Base-by-base conservation (phyloP, 2,329 filamentous ascomycete genomes). In the Conoideocrella luteorostrata region DNA sequence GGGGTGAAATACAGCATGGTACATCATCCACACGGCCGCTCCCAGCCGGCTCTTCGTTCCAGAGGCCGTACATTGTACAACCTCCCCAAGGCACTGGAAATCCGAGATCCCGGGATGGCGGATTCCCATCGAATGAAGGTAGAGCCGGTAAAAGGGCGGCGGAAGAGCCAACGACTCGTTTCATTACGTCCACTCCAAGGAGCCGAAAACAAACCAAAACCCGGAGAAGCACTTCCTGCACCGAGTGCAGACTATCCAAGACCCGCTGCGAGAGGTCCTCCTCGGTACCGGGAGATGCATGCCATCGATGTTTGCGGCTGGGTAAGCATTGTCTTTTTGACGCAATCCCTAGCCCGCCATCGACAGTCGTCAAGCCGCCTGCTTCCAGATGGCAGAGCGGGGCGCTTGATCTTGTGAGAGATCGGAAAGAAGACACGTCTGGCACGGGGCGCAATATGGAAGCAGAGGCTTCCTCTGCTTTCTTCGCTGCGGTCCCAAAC, bases 321-420 rank as follows among this genome's bases (percentile, higher is more conserved):
- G 30, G 23, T 7, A 44, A 44, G 36, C 43, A 35, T n/a, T 44
- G 43, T 33, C n/a, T 44, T 11, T 44, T 44, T 28, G 43, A 44
- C 12, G 21, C 35, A 9, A 44, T 21, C 17, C 34, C 34, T 6
- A 44, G 30, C n/a, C 15, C 9, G 34, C 41, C 17, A 22, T 36
- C 34, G 10, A 22, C 34, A 10, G 23, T 35, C 4, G 41, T 18
- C 4, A 44, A 33, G 34, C 26, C 34, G 13, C 15, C 35, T 12
- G 34, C 24, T 18, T 23, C 38, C 5, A 40, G 11, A 12, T 10
- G 23, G 2, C 36, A 39, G 17, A 32, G 15, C 13, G 26, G 10
- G 7, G 18, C 26, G 18, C 11, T 28, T 30, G 17, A 26, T 29
- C 15, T 17, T 5, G 17, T 26, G 5, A 23, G 35, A 38, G 21